phyloP scores from a whole-genome alignment of 768 basidiomycete species.

The Lactarius hatsudake region DNA sequence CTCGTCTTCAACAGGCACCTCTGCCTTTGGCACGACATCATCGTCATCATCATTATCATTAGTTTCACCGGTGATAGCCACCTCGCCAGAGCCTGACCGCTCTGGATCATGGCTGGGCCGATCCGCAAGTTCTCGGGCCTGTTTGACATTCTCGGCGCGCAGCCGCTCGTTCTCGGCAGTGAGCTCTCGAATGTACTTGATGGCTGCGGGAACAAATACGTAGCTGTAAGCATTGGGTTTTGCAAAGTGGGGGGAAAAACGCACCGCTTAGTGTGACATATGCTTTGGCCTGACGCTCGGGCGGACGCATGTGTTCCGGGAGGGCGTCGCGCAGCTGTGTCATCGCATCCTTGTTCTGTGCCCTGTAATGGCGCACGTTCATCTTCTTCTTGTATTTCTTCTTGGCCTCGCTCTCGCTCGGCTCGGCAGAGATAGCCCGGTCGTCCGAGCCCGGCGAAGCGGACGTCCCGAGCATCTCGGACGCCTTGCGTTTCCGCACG shows the following conservation, averaged over 20 bases:
- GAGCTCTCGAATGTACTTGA: conserved; percentile 24
- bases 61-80: conserved; percentile 1
- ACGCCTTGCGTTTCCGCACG: conserved; percentile 22
- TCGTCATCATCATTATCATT: conserved; percentile 1
- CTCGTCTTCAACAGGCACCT: conserved; percentile 12
- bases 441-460: conserved; percentile 20
- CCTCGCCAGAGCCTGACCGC: conserved; percentile 14
- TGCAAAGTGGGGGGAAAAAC: conserved; percentile 7
- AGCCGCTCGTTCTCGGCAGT: conserved; percentile 22
- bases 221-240: background rate
- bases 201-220: conserved; percentile 13
- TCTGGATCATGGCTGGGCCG: conserved; percentile 12
- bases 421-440: conserved; percentile 12
- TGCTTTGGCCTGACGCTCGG: conserved; percentile 23
- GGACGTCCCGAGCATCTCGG: conserved; percentile 20
- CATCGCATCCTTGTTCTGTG: conserved; percentile 27
- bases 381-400: conserved; percentile 27
- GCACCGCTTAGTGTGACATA: conserved; percentile 23
- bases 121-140: conserved; percentile 14
- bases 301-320: conserved; percentile 24
- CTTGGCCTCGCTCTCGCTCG: conserved; percentile 25
- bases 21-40: conserved; percentile 2
- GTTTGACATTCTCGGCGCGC: conserved; percentile 19
- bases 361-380: conserved; percentile 26
- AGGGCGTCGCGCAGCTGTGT: conserved; percentile 24